Conservation (phyloP, 1,139 yeast genomes). For the Hemisphaericaspora xylofermentans region DNA sequence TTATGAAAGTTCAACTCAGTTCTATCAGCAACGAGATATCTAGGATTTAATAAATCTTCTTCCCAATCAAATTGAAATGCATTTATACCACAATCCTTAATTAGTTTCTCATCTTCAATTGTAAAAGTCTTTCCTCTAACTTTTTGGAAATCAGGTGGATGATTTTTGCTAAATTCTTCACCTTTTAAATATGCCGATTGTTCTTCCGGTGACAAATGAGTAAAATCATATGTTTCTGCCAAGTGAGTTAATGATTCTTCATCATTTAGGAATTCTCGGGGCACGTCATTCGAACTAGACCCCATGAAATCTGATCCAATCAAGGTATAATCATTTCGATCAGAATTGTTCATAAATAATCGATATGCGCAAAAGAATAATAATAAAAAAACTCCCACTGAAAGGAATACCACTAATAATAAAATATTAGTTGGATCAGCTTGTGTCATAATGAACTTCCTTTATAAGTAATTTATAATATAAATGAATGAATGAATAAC, state of each 20-base stretch:
- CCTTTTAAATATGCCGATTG: slow-evolving; percentile 37
- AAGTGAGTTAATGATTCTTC: slow-evolving; percentile 38
- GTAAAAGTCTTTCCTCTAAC: slow-evolving; percentile 36
- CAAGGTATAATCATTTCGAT: slow-evolving; percentile 18
- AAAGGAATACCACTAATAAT: slow-evolving; percentile 16
- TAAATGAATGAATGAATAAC: neutral
- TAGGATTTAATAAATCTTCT: slow-evolving; percentile 26
- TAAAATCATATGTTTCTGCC: slow-evolving; percentile 40
- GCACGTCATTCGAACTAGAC: slow-evolving; percentile 24
- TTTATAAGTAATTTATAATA: too few species aligned
- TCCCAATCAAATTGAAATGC: slow-evolving; percentile 47
- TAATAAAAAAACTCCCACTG: slow-evolving; percentile 15
- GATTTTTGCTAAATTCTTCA: slow-evolving; percentile 31
- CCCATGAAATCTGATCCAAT: slow-evolving; percentile 21
- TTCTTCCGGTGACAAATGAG: slow-evolving; percentile 44
- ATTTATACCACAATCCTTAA: slow-evolving; percentile 40
- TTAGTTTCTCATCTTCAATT: slow-evolving; percentile 28
- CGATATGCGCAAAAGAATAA: slow-evolving; percentile 17
- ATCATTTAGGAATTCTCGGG: slow-evolving; percentile 43
- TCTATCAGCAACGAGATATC: slow-evolving; percentile 57
- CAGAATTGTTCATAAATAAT: slow-evolving; percentile 13
- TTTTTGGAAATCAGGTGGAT: slow-evolving; percentile 35
- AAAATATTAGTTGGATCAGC: slow-evolving; percentile 16
- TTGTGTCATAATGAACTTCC: neutral
- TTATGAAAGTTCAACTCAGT: slow-evolving; percentile 57